These are phyloP conservation scores for Saccharomycopsis hybrid DNA, from an alignment of 1,139 yeast species.

Conservation along the genomic window DNA sequence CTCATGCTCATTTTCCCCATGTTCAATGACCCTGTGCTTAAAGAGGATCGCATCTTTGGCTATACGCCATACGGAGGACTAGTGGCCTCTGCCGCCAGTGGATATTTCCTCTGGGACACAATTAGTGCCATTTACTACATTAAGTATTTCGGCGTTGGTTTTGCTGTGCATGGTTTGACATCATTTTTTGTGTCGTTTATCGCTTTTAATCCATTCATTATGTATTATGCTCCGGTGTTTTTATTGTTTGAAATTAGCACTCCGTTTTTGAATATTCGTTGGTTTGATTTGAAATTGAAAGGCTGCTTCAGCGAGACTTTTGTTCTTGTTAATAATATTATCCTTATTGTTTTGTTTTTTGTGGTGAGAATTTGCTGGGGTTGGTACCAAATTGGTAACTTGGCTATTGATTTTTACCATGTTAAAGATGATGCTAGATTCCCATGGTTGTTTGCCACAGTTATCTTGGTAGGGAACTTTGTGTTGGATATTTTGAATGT, in stretches of 20 bases:
- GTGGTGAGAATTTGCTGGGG: slow-evolving; percentile 82
- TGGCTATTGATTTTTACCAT: slow-evolving; percentile 48
- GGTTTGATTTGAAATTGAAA: slow-evolving; percentile 79
- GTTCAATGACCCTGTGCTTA: slow-evolving; percentile 48
- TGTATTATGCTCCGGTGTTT: slow-evolving; percentile 80
- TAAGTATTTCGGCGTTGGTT: slow-evolving; percentile 67
- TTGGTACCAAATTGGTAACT: slow-evolving; percentile 55
- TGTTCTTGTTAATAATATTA: slow-evolving; percentile 61
- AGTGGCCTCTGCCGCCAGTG: slow-evolving; percentile 64
- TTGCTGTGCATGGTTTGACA: slow-evolving; percentile 78
- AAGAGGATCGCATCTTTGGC: slow-evolving; percentile 52
- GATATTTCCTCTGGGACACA: slow-evolving; percentile 92
- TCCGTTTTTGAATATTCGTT: slow-evolving; percentile 86
- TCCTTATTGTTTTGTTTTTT: slow-evolving; percentile 67
- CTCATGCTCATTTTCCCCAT: slow-evolving; percentile 49
- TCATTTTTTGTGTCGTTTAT: slow-evolving; percentile 69
- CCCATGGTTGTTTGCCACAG: slow-evolving; percentile 37
- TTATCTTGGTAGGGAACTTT: slow-evolving; percentile 56
- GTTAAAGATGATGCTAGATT: slow-evolving; percentile 38
- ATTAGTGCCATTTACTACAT: slow-evolving; percentile 56
- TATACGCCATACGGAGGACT: slow-evolving; percentile 70
- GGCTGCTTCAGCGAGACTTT: slow-evolving; percentile 41
- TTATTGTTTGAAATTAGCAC: slow-evolving; percentile 85
- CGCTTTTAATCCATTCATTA: slow-evolving; percentile 65
- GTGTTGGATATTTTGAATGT: slow-evolving; percentile 64